Base-by-base conservation (phyloP, 371 early-diverging fungal genomes). In the Batkoa obscura region DNA sequence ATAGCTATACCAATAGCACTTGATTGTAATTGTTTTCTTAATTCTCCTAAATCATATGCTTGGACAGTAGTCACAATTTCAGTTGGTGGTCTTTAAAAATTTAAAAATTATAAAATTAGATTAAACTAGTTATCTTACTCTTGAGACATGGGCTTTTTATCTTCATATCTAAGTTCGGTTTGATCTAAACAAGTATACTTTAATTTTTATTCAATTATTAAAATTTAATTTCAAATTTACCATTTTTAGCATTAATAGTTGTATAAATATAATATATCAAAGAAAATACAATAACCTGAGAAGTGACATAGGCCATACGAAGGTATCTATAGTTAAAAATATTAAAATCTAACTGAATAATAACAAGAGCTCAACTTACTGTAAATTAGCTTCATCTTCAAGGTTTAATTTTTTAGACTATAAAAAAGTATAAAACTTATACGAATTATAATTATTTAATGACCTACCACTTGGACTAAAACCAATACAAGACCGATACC, bases 11-110 rank as follows among this genome's bases (percentile, higher is more conserved):
- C 79, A 35, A 84, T 76, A 30, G 75, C 53, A 31, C 77, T 76
- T 57, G 81, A 78, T 62, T 81, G 81, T 55, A 84, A 68, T 53
- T 76, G 70, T 63, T 83, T 80, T 54, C 75, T 68, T 55, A 85
- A 60, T 68, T 92, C 83, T n/a, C 66, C 72, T 36, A 83, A 62
- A 68, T 94, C 94, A 64, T 92, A 86, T 34, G 84, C 86, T 55
- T 68, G 64, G 63, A 78, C 68, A 35, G 87, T 94, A 8, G 91
- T 90, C 23, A 74, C 72, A 23, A 86, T 49, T 35, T 64, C 50
- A 60, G 57, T 68, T 64, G 58, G 62, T 61, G 15, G 59, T 58
- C 32, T 63, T 56, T 51, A 61, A 48, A 33, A 60, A 57, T 33
- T 48, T 32, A 23, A 59, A 60, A 43, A 33, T 4, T 2, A 32